Evolutionary conservation across 441 rosid species (phyloP).

Genomic region (Bruguiera hainesii): DNA sequence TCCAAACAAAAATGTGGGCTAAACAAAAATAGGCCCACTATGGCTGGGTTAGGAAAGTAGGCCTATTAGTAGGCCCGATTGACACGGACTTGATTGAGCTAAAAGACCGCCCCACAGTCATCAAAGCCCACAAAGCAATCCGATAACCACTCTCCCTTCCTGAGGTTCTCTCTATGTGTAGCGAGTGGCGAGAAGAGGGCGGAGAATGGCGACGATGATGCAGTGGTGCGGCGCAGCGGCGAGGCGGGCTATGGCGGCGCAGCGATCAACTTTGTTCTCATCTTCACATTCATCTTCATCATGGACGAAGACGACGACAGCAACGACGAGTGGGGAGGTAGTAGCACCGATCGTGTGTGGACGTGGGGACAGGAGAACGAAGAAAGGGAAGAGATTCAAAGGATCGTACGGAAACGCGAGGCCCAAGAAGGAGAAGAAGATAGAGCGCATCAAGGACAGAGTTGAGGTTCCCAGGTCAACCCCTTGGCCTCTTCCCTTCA

Average conservation of each 20-base stretch:
- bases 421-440: constrained; percentile 92
- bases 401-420: constrained; percentile 86
- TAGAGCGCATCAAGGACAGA: constrained; percentile 81
- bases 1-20: no score
- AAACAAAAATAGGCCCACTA: no score
- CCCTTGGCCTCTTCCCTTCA: constrained; percentile 99
- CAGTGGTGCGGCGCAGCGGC: constrained; percentile 67
- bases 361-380: constrained; percentile 89
- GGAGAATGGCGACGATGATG: constrained; percentile 50
- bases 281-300: constrained; percentile 12
- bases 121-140: no score
- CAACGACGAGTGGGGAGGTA: constrained; percentile 18
- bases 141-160: no score
- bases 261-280: constrained; percentile 16
- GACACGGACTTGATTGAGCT: no score
- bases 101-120: no score
- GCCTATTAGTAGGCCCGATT: no score
- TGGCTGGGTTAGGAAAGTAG: no score
- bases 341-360: constrained; percentile 64
- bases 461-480: constrained; percentile 93
- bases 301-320: not conserved
- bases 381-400: constrained; percentile 87
- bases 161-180: not conserved
- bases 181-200: constrained; percentile 2
- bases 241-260: constrained; percentile 41